Base-by-base conservation (phyloP, 208 protist genomes). In the Angomonas deanei region DNA sequence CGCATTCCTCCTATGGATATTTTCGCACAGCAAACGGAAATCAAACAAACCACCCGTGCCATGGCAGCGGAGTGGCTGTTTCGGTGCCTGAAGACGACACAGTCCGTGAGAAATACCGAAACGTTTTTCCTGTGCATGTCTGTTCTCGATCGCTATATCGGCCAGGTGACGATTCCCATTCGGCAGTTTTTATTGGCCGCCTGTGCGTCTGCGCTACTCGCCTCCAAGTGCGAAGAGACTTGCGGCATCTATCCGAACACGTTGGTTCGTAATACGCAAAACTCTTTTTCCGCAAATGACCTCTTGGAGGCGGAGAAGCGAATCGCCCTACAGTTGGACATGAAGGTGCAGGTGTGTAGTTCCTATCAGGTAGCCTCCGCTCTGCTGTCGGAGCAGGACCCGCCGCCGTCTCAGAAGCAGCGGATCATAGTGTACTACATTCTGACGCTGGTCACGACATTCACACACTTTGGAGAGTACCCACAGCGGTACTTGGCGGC, bases 221-320 rank as follows among this genome's bases (percentile, higher is more conserved):
- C 98, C 17, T 91, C 94, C 32, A 99, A 99, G 87, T 98, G 94
- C 74, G 98, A 99, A 67, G 97, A 99, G 72, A 98, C 98, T 60
- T 98, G 96, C 79, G 65, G 93, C n/a, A 65, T 86, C 26, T 65
- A 97, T 3, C 64, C 78, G 3, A 83, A 96, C 23, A 94, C 98
- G 34, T 80, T 98, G 17, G 86, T 97, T 32, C 93, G 93, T 54
- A 21, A 24, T 6, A 36, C 53, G 6, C 28, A 23, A 23, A 87
- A 97, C 38, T 91, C 92, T 10, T 98, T 97, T 59, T 84, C 75
- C 0, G 49, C 75, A 26, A 76, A 76, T 2, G 67, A 78, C n/a
- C 59, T 96, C 10, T 55, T 83, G 33, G 30, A 61, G 2, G 72
- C 76, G 2, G 86, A 92, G 64, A 63, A 75, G 58, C 57, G 69